A percentile compares a stretch with the other conserved stretches of the same genome.
Evolutionary conservation across 371 early-diverging fungal genomes (phyloP).

Genomic region (Mortierella sp.): DNA sequence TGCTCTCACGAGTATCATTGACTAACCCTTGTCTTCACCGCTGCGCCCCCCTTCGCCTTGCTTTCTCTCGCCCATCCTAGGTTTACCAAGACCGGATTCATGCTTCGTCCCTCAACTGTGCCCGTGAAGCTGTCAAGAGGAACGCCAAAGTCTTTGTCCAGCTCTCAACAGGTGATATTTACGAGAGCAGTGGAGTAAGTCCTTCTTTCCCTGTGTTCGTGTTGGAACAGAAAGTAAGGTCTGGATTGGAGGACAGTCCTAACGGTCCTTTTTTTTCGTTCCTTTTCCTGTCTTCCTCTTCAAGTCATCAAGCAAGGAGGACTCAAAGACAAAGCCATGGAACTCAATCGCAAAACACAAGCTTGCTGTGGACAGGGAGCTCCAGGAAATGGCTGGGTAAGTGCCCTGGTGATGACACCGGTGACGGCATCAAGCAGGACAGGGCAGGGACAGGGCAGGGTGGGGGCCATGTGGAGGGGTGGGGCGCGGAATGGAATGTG

Average conservation of each 20-base stretch:
- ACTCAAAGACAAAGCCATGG: slow-evolving; percentile 82
- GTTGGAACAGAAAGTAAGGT: not conserved
- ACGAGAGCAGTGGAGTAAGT: slow-evolving; percentile 76
- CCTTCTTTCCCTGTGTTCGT: not conserved
- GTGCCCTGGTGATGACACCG: not conserved
- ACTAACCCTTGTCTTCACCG: no score
- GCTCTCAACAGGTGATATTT: slow-evolving; percentile 87
- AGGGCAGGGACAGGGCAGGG: not conserved
- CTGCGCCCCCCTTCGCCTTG: not conserved
- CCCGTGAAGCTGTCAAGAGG: slow-evolving; percentile 77
- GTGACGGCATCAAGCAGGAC: not conserved
- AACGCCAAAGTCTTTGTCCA: slow-evolving; percentile 77
- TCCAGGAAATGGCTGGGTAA: slow-evolving; percentile 47
- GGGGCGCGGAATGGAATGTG: not conserved
- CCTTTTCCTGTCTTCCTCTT: not conserved
- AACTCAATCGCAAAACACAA: slow-evolving; percentile 80
- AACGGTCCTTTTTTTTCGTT: not conserved
- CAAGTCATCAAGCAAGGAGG: slow-evolving; percentile 75
- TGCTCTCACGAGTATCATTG: no score
- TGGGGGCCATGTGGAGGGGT: no score
- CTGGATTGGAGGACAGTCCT: not conserved
- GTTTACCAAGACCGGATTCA: slow-evolving; percentile 87
- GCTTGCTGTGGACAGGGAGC: slow-evolving; percentile 78
- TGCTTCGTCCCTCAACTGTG: slow-evolving; percentile 72
- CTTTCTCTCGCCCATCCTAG: slow-evolving; percentile 21